Conservation (phyloP, 805 yeast genomes). For the Cyberlindnera japonica region DNA sequence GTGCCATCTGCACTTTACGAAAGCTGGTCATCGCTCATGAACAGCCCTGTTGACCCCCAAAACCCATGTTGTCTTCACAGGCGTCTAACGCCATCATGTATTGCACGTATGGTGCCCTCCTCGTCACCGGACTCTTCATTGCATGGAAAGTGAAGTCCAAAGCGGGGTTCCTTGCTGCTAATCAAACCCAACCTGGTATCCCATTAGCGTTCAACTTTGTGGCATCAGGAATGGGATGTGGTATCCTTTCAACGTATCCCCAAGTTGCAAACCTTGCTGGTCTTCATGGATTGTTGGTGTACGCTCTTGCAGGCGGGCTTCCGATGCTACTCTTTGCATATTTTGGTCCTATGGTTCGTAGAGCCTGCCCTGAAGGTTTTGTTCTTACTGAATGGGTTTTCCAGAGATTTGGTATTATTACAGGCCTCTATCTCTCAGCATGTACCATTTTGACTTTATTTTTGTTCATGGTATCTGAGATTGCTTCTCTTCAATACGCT, state of each 20-base stretch:
- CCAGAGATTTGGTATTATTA: constrained; percentile 66
- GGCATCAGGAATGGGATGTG: constrained; percentile 92
- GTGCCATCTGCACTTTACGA: neutral
- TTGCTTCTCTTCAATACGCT: constrained; percentile 76
- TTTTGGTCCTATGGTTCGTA: constrained; percentile 76
- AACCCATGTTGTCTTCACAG: constrained; percentile 38
- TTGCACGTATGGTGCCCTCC: constrained; percentile 51
- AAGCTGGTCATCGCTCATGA: neutral
- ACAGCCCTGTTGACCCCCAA: neutral
- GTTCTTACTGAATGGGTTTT: constrained; percentile 94
- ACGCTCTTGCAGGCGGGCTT: constrained; percentile 72
- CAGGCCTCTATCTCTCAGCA: constrained; percentile 72
- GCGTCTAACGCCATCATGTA: constrained; percentile 65
- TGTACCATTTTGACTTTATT: constrained; percentile 84
- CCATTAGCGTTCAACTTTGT: constrained; percentile 86
- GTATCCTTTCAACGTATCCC: constrained; percentile 80
- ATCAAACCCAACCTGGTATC: constrained; percentile 74
- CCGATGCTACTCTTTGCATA: constrained; percentile 83
- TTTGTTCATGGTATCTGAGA: constrained; percentile 82
- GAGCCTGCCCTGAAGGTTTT: constrained; percentile 83
- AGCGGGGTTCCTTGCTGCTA: constrained; percentile 62
- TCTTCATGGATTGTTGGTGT: constrained; percentile 80
- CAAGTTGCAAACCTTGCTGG: constrained; percentile 86
- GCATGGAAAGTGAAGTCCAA: constrained; percentile 57
- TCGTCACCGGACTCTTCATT: constrained; percentile 50